phyloP scores from a whole-genome alignment of 2,329 filamentous ascomycete species.

The Venturia aucupariae region DNA sequence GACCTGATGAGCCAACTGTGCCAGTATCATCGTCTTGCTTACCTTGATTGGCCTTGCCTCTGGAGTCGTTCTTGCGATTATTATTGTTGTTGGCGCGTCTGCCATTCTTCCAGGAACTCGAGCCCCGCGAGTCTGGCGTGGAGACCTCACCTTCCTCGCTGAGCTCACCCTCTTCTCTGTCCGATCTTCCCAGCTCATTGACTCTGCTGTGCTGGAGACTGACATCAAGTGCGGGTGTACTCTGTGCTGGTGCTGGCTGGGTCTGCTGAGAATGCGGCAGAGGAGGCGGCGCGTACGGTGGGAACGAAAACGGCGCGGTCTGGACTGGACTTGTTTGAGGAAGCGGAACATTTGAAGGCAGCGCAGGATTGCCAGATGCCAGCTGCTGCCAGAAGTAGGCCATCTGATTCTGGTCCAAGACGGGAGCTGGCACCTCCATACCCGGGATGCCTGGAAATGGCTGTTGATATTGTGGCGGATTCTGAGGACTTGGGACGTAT shows the following conservation, averaged over 20 bases:
- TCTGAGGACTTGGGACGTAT: not conserved
- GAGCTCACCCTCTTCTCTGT: conserved; percentile 66
- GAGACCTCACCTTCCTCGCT: conserved; percentile 59
- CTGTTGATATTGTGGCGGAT: conserved; percentile 8
- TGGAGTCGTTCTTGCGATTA: not conserved
- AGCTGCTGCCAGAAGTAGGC: conserved; percentile 11
- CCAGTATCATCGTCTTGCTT: not conserved
- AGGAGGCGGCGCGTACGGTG: not conserved
- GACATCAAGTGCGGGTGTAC: conserved; percentile 10
- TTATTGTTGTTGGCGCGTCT: conserved; percentile 5
- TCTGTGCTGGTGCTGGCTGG: conserved; percentile 5
- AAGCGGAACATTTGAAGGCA: not conserved
- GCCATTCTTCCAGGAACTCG: not conserved
- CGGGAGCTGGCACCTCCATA: conserved; percentile 3
- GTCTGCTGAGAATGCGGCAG: conserved; percentile 5
- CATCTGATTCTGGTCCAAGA: conserved; percentile 12
- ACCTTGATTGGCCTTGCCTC: not conserved
- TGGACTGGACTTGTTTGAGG: conserved; percentile 1
- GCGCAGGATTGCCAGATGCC: conserved; percentile 3
- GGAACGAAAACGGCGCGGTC: not conserved
- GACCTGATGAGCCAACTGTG: not conserved
- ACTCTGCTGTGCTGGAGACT: conserved; percentile 21
- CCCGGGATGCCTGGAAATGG: not conserved
- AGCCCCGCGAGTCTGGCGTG: not conserved
- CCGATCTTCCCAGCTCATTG: conserved; percentile 29